Evolutionary conservation across 768 basidiomycete species (phyloP), one percentile per base, ranked within the genome.

Genomic region (Brasilioporus rufonigricans): DNA sequence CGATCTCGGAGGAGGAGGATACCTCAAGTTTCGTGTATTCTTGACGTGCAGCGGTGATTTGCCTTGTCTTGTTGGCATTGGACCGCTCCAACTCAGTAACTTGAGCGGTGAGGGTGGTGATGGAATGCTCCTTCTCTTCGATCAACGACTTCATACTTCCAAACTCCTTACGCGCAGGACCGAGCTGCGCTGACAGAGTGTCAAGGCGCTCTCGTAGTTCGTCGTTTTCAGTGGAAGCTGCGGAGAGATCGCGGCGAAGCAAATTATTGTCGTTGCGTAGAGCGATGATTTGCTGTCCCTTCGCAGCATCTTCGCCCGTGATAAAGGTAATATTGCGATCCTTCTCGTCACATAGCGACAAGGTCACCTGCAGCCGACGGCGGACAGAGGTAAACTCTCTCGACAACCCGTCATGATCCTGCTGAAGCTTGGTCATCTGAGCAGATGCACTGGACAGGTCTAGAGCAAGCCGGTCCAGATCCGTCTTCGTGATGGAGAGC

Each of bases 401-500:
- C 13, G 24, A 60, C 19, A 56, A n/a, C 6, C 32, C n/a, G 3
- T 14, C 16, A 18, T 50, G 48, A 16, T 40, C 29, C 35, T 35
- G n/a, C 35, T 48, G 53, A 23, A 61, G 27, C 21, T 40, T 36
- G 7, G 14, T 16, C 27, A 56, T 18, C 16, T 26, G 33, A 19
- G 58, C 45, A 9, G 48, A 41, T 2, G 58, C 39, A 8, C 9
- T 14, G 35, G 60, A 46, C 5, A 61, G 11, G 2, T 56, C 45
- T 10, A 18, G 39, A 21, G 45, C 39, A 32, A 60, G 32, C 9
- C 31, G 46, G 14, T 60, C 52, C 23, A 60, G 41, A 16, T 60
- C 57, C n/a, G 23, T 40, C 41, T 2, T 19, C n/a, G 52, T 51
- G 49, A 60, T 48, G 8, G 19, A 48, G 27, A 50, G 2, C 39